Conservation (phyloP, 2,329 filamentous ascomycete species). For the Hypoxylon sp. region DNA sequence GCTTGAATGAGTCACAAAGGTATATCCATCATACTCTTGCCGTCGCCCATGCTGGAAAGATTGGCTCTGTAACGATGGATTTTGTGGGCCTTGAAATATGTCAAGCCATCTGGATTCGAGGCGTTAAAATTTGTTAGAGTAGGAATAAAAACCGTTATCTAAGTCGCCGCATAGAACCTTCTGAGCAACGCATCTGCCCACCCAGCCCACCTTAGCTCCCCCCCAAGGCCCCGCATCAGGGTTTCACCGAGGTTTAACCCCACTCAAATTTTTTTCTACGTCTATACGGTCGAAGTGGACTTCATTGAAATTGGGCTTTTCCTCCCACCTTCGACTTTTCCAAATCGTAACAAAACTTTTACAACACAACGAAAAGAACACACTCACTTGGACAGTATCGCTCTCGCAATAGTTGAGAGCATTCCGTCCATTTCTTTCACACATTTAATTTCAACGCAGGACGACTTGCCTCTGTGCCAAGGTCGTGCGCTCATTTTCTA, state of each 20-base stretch:
- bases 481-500: conserved; percentile 45
- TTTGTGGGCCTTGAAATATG: conserved; percentile 19
- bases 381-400: conserved; percentile 39
- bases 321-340: conserved; percentile 44
- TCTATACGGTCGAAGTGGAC: conserved; percentile 32
- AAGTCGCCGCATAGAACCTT: conserved; percentile 23
- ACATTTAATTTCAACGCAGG: conserved; percentile 42
- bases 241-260: conserved; percentile 50
- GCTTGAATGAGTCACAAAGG: conserved; percentile 30
- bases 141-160: conserved; percentile 9
- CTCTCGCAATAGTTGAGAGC: conserved; percentile 48
- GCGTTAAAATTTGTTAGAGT: conserved; percentile 12
- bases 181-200: conserved; percentile 11
- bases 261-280: conserved; percentile 52
- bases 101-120: not conserved
- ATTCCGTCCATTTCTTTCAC: conserved; percentile 47
- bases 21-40: conserved; percentile 11
- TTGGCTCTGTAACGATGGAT: conserved; percentile 10
- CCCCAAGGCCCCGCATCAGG: conserved; percentile 36
- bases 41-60: not conserved
- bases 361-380: conserved; percentile 40
- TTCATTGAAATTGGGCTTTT: conserved; percentile 40
- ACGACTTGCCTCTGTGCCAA: conserved; percentile 48
- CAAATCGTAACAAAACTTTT: conserved; percentile 43
- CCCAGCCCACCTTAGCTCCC: conserved; percentile 6